Base-by-base conservation (phyloP, 192 early-diverging fungal genomes). In the Glomus cerebriforme region DNA sequence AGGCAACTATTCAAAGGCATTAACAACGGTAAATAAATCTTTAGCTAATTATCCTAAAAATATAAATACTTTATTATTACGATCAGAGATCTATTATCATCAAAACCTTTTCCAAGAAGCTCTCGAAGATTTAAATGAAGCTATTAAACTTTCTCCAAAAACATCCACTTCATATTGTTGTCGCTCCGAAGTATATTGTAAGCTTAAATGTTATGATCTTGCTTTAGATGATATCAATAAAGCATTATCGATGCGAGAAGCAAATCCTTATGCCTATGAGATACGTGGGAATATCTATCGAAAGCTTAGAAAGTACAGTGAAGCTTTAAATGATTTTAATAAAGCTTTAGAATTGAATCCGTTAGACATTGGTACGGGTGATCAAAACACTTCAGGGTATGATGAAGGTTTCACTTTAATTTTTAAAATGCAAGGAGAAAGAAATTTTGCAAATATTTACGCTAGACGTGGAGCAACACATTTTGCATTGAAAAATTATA, bases 321-420 rank as follows among this genome's bases (percentile, higher is more conserved):
- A 64, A 31, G 63, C 63, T 26, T 64, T 64, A 26, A 64, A 64
- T 32, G 63, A 64, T 64, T 64, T 29, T 64, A 64, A 26, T 64
- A 26, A 64, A 64, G 10, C 63, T 3, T 29, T 64, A 64, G 29
- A 31, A 5, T 64, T 64, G 17, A 5, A 5, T 2, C 27, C 24
- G 31, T 17, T 31, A 31, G 2, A 64, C 2, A 27, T 15, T 17
- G 8, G 31, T 17, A 6, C 17, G 17, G 47, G 17, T 54, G 17
- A 54, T 54, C 17, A 19, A 19, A 54, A 0, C 17, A 2, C 15
- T 54, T 54, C 17, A 54, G 47, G 47, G 17, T 54, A 54, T 19
- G 47, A 54, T 54, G 47, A 54, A 54, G 47, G 47, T 3, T 54
- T 22, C 17, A 13, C 13, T 22, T 54, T 54, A 54, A 54, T 22